Percentiles rank a stretch among this genome's conserved stretches.
phyloP scores from a whole-genome alignment of 805 yeast genomes.

The Debaryomyces castellii region DNA sequence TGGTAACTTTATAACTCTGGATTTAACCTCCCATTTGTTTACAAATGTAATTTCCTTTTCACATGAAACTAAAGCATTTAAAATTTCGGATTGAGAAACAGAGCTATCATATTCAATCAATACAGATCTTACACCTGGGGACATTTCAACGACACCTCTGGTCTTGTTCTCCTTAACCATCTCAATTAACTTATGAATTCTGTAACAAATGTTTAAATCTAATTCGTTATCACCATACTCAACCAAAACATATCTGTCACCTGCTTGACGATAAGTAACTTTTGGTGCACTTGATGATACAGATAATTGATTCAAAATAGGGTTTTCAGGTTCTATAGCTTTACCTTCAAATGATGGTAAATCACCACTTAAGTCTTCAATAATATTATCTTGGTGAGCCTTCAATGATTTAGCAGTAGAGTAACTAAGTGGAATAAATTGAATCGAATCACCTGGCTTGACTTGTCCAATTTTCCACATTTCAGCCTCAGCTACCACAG shows the following conservation, averaged over 20 bases:
- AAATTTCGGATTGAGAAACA: constrained; percentile 59
- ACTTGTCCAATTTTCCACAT: constrained; percentile 99
- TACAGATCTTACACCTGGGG: constrained; percentile 95
- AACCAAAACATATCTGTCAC: constrained; percentile 87
- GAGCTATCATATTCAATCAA: constrained; percentile 78
- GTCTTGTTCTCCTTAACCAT: constrained; percentile 66
- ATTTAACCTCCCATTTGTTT: constrained; percentile 81
- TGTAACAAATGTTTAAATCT: constrained; percentile 82
- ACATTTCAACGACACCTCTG: constrained; percentile 88
- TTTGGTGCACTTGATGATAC: constrained; percentile 57
- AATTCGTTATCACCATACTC: constrained; percentile 89
- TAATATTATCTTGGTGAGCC: constrained; percentile 54
- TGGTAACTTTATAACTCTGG: constrained; percentile 82
- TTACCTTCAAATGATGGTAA: constrained; percentile 31
- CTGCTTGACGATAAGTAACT: constrained; percentile 92
- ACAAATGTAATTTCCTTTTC: constrained; percentile 74
- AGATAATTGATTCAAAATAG: constrained; percentile 59
- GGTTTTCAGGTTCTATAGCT: constrained; percentile 51
- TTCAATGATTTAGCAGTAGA: constrained; percentile 68
- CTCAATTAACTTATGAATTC: constrained; percentile 80
- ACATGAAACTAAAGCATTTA: constrained; percentile 66
- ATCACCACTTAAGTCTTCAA: constrained; percentile 46
- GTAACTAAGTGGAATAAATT: constrained; percentile 75
- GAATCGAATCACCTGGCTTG: constrained; percentile 86
- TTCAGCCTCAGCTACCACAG: constrained; percentile 93